These are phyloP conservation scores for Phoenix roebelenii DNA, from an alignment of 176 grass and related monocot species.

Conservation along the genomic window DNA sequence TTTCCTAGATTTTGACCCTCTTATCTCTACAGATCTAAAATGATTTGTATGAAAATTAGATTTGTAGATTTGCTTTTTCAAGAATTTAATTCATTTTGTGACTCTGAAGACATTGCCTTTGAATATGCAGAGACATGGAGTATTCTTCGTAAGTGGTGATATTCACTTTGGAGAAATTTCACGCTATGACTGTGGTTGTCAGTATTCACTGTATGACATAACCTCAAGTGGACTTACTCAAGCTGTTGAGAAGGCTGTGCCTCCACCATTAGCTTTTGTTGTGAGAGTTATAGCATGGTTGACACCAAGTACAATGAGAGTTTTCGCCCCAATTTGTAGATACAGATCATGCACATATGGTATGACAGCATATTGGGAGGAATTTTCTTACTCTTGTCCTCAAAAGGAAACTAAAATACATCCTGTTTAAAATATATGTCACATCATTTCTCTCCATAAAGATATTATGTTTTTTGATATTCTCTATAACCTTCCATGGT, in stretches of 20 bases:
- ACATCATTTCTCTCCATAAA: too few species aligned
- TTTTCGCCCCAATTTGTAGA: constrained; percentile 42
- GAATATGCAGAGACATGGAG: constrained; percentile 64
- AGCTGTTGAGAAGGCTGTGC: constrained; percentile 53
- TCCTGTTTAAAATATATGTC: too few species aligned
- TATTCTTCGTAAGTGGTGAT: constrained; percentile 88
- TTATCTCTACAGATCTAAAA: too few species aligned
- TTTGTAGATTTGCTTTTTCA: constrained; percentile 7
- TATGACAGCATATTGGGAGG: constrained; percentile 7
- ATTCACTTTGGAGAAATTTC: constrained; percentile 96
- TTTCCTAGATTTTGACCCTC: too few species aligned
- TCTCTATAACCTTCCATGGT: too few species aligned
- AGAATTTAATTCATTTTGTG: not conserved
- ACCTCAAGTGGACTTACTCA: constrained; percentile 92
- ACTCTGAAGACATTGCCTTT: not conserved
- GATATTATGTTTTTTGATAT: too few species aligned
- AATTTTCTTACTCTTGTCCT: too few species aligned
- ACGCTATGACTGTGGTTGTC: constrained; percentile 59
- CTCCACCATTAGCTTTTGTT: constrained; percentile 35
- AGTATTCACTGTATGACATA: constrained; percentile 79
- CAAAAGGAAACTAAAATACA: too few species aligned
- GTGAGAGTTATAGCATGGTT: constrained; percentile 47
- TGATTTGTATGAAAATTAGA: not conserved
- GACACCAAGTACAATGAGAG: constrained; percentile 61
- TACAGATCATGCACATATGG: constrained; percentile 81